A percentile compares a stretch with the other conserved stretches of the same genome.
phyloP scores from a whole-genome alignment of 2,329 filamentous ascomycete genomes.

The Neonectria coccinea region DNA sequence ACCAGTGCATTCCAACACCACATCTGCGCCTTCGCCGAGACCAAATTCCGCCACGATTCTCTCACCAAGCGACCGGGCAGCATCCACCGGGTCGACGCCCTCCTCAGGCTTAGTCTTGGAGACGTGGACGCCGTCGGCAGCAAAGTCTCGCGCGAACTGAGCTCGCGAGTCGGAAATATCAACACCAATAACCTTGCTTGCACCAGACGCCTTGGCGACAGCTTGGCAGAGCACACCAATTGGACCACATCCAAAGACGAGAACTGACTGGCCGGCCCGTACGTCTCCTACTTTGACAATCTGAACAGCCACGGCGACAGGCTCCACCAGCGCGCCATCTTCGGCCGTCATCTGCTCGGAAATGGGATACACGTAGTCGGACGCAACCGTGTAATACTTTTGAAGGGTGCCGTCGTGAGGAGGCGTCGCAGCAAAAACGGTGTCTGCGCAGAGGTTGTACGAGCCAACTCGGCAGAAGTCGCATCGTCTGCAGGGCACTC shows the following conservation, averaged over 20 bases:
- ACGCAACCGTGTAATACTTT: conserved; percentile 22
- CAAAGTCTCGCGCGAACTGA: conserved; percentile 55
- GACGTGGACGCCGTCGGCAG: conserved; percentile 56
- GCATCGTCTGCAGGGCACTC: no score
- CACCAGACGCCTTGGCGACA: conserved; percentile 58
- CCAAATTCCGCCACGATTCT: conserved; percentile 49
- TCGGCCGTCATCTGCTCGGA: conserved; percentile 19
- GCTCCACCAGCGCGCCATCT: conserved; percentile 25
- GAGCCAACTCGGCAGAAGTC: no score
- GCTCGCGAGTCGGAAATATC: conserved; percentile 56
- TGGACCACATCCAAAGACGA: conserved; percentile 27
- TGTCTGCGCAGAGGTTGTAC: no score
- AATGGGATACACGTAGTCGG: conserved; percentile 23
- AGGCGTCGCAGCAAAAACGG: no score
- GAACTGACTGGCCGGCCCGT: conserved; percentile 15
- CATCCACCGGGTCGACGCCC: conserved; percentile 51
- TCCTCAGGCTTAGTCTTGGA: conserved; percentile 45
- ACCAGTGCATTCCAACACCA: conserved; percentile 63
- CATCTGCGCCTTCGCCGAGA: conserved; percentile 56
- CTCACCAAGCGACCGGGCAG: conserved; percentile 53
- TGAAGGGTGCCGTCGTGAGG: conserved; percentile 22
- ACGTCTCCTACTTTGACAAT: conserved; percentile 22
- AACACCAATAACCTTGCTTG: conserved; percentile 56
- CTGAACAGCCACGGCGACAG: conserved; percentile 23
- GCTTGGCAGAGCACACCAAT: conserved; percentile 54